Conservation (phyloP, 1,284 basidiomycete genomes). For the Ustilago esculenta region DNA sequence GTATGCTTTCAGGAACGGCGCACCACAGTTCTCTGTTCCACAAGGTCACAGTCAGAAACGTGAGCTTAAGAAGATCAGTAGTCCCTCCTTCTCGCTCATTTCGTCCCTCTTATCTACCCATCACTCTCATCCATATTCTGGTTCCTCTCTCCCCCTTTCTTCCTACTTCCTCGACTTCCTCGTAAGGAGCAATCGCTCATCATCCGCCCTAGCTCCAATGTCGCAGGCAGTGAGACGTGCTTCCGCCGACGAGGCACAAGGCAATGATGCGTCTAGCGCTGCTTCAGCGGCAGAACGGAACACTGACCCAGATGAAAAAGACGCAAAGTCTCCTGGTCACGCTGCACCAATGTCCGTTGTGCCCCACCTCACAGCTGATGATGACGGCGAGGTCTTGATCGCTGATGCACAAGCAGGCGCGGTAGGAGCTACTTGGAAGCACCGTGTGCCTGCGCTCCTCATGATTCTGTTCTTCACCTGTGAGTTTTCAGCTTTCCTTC, state of each 20-base stretch:
- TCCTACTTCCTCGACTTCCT: background rate
- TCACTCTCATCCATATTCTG: background rate
- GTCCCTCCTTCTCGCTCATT: background rate
- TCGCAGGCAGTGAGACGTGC: background rate
- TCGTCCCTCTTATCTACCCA: background rate
- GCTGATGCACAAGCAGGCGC: slow-evolving; percentile 22
- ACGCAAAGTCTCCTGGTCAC: background rate
- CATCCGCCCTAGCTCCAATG: background rate
- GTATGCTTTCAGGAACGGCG: too few species aligned
- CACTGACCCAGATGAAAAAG: background rate
- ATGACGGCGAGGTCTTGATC: background rate
- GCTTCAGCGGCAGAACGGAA: background rate
- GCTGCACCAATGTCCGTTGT: background rate
- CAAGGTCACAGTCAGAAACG: too few species aligned
- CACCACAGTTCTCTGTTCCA: too few species aligned
- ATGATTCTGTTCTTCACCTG: slow-evolving; percentile 33
- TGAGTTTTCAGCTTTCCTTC: background rate
- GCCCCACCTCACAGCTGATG: slow-evolving; percentile 5
- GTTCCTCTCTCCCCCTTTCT: background rate
- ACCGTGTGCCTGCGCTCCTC: slow-evolving; percentile 25
- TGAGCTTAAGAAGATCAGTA: too few species aligned
- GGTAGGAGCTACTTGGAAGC: slow-evolving; percentile 33
- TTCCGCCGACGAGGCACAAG: background rate
- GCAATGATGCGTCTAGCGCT: background rate
- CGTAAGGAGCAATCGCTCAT: background rate